phyloP scores from a whole-genome alignment of 345 rosid genomes.

The Eucalyptus pauciflora region DNA sequence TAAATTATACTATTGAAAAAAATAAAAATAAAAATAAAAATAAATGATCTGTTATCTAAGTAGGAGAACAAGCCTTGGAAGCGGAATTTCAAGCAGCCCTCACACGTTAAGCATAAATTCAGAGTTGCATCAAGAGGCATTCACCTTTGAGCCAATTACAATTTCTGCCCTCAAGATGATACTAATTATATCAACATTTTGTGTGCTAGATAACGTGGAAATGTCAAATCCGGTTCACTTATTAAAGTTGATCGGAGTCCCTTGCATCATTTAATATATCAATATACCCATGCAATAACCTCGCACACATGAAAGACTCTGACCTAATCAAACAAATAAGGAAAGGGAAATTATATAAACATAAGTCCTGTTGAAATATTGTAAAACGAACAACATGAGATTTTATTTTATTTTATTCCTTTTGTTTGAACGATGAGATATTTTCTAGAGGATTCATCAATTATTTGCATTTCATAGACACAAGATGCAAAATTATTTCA shows the following conservation, averaged over 20 bases:
- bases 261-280: background rate
- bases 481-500: background rate
- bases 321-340: background rate
- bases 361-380: background rate
- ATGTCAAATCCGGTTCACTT: background rate
- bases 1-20: rapidly evolving
- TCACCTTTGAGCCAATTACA: background rate
- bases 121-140: no score
- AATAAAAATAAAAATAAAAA: no score
- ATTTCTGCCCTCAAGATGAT: background rate
- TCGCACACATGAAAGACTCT: background rate
- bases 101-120: no score
- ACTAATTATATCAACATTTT: no score
- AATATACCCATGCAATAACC: background rate
- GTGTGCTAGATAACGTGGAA: background rate
- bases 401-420: background rate
- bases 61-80: background rate
- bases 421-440: no score
- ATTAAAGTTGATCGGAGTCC: background rate
- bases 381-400: rapidly evolving
- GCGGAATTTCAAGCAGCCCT: no score
- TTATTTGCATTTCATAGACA: background rate
- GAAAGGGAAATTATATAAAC: background rate
- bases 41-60: background rate
- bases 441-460: background rate